Base-by-base conservation (phyloP, 1,139 yeast genomes). In the Sugiyamaella japonica region DNA sequence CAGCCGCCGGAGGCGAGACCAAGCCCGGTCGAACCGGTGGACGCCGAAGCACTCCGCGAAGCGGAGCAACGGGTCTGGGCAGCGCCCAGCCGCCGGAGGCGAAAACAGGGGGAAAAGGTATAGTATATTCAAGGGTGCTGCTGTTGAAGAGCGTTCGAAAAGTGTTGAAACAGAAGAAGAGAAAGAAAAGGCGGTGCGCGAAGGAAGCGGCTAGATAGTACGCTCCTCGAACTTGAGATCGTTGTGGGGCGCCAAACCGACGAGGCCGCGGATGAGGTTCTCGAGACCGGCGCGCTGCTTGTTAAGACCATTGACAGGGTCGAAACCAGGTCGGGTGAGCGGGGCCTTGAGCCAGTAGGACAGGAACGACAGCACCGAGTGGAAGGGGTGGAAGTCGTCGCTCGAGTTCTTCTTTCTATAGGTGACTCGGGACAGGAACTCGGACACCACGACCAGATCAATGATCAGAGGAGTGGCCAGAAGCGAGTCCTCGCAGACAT, bases 341-440 rank as follows among this genome's bases (percentile, higher is more conserved):
- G 98, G 98, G 1, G 97, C 97, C 79, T 91, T 91, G 70, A 91
- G 83, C 98, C 98, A 91, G 78, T 91, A 91, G 70, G 93, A 83
- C 72, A 91, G 80, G 73, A 90, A 87, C 23, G 95, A 84, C 70
- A 91, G 79, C 48, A 91, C 93, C 39, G 96, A 83, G 75, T 91
- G 90, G 75, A 91, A 83, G 62, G 80, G 77, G 62, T 86, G 83
- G 72, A 78, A 86, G 43, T 78, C 77, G 37, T 71, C 76, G 16
- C 70, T 69, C 23, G 67, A 72, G 25, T 64, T 71, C 57, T 72
- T 67, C 69, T 82, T 83, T 72, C 81, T 85, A 79, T 89, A 90
- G 56, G 83, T 77, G 60, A 91, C 93, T 73, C 98, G 84, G 52
- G 91, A 82, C 68, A 89, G 80, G 74, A 91, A 89, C 74, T 91